phyloP scores from a whole-genome alignment of 805 yeast species.

The Myxozyma sirexii region DNA sequence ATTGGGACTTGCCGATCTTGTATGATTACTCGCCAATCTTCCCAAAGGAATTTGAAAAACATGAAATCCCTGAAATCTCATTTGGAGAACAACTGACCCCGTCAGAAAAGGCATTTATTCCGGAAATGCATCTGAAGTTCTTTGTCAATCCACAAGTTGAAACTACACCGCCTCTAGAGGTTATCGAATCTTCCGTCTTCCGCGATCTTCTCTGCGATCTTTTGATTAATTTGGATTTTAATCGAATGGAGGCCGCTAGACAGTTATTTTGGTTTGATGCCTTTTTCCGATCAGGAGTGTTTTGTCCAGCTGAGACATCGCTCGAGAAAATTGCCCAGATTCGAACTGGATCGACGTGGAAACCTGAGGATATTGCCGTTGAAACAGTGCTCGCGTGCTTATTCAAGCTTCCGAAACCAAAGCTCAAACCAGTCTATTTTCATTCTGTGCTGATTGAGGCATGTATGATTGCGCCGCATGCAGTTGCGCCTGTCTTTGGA shows the following conservation, averaged over 20 bases:
- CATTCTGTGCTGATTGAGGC: conserved; percentile 84
- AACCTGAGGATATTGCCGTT: conserved; percentile 85
- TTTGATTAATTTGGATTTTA: conserved; percentile 80
- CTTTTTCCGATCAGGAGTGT: conserved; percentile 67
- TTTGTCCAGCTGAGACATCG: conserved; percentile 74
- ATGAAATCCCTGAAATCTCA: conserved; percentile 34
- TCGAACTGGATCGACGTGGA: conserved; percentile 66
- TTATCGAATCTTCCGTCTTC: conserved; percentile 62
- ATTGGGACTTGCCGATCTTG: conserved; percentile 36
- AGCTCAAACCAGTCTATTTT: conserved; percentile 74
- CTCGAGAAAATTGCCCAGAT: conserved; percentile 64
- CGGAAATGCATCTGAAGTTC: conserved; percentile 55
- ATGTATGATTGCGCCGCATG: conserved; percentile 75
- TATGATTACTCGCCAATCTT: conserved; percentile 43
- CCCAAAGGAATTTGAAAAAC: conserved; percentile 22
- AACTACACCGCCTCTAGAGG: conserved; percentile 61
- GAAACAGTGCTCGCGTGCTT: conserved; percentile 79
- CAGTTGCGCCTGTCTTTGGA: conserved; percentile 94
- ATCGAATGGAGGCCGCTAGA: conserved; percentile 81
- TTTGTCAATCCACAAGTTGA: conserved; percentile 58
- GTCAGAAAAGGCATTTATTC: conserved; percentile 44
- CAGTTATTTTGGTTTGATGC: conserved; percentile 75
- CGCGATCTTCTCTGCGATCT: conserved; percentile 77
- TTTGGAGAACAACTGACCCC: conserved; percentile 35
- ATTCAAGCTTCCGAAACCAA: conserved; percentile 69